phyloP scores from a whole-genome alignment of 164 flowering plant species.

The Liriodendron chinense region DNA sequence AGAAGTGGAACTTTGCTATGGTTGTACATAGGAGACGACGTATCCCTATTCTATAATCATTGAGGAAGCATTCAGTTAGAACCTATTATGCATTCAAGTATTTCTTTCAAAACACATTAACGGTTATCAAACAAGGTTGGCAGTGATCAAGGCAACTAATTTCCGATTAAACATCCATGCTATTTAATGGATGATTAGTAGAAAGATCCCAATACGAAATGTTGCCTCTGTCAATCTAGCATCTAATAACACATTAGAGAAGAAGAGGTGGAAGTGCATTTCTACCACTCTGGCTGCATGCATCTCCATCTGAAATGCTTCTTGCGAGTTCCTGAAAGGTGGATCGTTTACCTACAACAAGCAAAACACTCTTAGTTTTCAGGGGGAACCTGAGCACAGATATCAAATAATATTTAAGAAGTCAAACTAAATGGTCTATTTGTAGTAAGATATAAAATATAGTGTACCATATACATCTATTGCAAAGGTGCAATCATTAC shows the following conservation, averaged over 20 bases:
- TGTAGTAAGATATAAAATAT: too few relatives aligned
- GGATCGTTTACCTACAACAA: slow-evolving; percentile 70
- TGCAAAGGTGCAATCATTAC: too few relatives aligned
- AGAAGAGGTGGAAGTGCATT: background rate
- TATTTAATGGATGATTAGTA: background rate
- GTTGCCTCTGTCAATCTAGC: background rate
- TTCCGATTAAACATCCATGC: background rate
- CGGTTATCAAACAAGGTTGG: too few relatives aligned
- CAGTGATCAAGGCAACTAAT: background rate
- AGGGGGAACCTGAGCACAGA: background rate
- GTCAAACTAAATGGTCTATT: background rate
- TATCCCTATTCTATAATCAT: too few relatives aligned
- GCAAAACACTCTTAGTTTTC: slow-evolving; percentile 1
- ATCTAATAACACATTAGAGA: background rate
- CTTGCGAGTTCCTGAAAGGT: slow-evolving; percentile 87
- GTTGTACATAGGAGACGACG: too few relatives aligned
- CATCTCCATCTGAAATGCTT: slow-evolving; percentile 95
- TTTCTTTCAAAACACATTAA: too few relatives aligned
- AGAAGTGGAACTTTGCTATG: too few relatives aligned
- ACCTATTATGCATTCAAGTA: too few relatives aligned
- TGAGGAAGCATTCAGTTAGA: too few relatives aligned
- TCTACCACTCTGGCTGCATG: slow-evolving; percentile 92
- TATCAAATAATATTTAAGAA: background rate
- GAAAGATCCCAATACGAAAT: background rate
- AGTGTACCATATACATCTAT: too few relatives aligned